phyloP scores from a whole-genome alignment of 1,284 basidiomycete genomes.

The Athelia psychrophila region DNA sequence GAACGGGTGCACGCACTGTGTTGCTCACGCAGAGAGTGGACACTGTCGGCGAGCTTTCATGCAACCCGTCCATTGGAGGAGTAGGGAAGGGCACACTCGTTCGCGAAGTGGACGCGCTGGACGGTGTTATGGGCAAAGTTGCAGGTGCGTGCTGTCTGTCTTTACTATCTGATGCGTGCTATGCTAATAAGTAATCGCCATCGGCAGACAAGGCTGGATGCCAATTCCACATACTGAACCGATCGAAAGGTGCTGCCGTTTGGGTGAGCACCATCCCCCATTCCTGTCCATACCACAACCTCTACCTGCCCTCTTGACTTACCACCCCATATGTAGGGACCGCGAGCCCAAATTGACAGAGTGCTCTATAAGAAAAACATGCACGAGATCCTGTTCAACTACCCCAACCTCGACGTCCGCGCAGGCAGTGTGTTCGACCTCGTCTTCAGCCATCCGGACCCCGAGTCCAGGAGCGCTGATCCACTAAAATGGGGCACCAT shows the following conservation, averaged over 20 bases:
- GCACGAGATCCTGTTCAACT: constrained; percentile 64
- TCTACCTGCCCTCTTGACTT: no score
- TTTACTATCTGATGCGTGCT: constrained; percentile 41
- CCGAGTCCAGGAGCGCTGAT: constrained; percentile 21
- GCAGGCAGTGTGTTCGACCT: constrained; percentile 82
- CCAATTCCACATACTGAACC: constrained; percentile 84
- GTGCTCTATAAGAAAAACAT: constrained; percentile 80
- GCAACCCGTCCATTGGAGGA: constrained; percentile 87
- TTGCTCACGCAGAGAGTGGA: constrained; percentile 79
- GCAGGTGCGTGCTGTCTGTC: constrained; percentile 65
- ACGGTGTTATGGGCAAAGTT: constrained; percentile 75
- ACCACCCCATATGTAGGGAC: constrained; percentile 68
- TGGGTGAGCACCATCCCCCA: constrained; percentile 66
- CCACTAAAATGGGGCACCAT: constrained; percentile 45
- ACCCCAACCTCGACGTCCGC: constrained; percentile 67
- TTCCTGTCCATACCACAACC: not conserved
- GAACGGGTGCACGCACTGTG: constrained; percentile 77
- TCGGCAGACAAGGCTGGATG: constrained; percentile 78
- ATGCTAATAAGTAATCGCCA: not conserved
- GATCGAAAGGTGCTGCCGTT: constrained; percentile 84
- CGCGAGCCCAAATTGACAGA: constrained; percentile 85
- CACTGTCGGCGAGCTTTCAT: constrained; percentile 86
- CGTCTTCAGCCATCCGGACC: constrained; percentile 51
- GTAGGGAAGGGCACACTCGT: constrained; percentile 90
- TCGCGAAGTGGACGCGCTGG: constrained; percentile 85